These are phyloP conservation scores for Termitomyces sp. DNA, from an alignment of 768 basidiomycete species.

Conservation along the genomic window DNA sequence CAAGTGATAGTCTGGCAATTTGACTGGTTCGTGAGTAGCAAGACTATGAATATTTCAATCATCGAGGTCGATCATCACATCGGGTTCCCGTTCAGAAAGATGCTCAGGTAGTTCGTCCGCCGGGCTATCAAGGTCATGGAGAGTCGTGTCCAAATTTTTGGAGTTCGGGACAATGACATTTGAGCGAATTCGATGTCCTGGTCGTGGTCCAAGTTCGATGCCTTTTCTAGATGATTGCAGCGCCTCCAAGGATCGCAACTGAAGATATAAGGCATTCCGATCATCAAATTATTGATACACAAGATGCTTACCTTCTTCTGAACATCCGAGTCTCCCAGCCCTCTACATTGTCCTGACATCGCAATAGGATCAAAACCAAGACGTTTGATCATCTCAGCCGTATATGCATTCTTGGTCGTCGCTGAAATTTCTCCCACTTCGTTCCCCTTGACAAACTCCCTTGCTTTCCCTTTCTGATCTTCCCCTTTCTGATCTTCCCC, in stretches of 20 bases:
- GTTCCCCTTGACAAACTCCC: slow-evolving; percentile 9
- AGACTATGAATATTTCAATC: slow-evolving; percentile 18
- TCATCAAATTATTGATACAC: neutral
- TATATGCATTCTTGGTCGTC: slow-evolving; percentile 47
- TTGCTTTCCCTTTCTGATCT: slow-evolving; percentile 15
- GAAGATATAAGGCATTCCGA: neutral
- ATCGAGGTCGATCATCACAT: slow-evolving; percentile 41
- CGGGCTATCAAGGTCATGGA: slow-evolving; percentile 19
- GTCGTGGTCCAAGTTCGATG: slow-evolving; percentile 56
- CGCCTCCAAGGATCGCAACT: slow-evolving; percentile 36
- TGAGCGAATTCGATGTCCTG: slow-evolving; percentile 61
- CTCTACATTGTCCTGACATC: slow-evolving; percentile 43
- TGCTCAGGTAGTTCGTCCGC: slow-evolving; percentile 21
- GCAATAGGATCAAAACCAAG: slow-evolving; percentile 78
- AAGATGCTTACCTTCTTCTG: slow-evolving; percentile 51
- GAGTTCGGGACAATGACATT: slow-evolving; percentile 32
- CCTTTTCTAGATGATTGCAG: slow-evolving; percentile 45
- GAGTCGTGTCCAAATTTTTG: neutral
- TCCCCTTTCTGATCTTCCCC: slow-evolving; percentile 19
- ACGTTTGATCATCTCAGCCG: slow-evolving; percentile 59
- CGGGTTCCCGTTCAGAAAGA: slow-evolving; percentile 2
- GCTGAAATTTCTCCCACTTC: neutral
- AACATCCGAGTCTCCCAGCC: slow-evolving; percentile 29
- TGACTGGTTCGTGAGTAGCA: neutral
- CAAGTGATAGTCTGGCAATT: too few relatives aligned